These are phyloP conservation scores for Stenogyne calaminthoides DNA, from an alignment of 305 asterid genomes.

Conservation along the genomic window DNA sequence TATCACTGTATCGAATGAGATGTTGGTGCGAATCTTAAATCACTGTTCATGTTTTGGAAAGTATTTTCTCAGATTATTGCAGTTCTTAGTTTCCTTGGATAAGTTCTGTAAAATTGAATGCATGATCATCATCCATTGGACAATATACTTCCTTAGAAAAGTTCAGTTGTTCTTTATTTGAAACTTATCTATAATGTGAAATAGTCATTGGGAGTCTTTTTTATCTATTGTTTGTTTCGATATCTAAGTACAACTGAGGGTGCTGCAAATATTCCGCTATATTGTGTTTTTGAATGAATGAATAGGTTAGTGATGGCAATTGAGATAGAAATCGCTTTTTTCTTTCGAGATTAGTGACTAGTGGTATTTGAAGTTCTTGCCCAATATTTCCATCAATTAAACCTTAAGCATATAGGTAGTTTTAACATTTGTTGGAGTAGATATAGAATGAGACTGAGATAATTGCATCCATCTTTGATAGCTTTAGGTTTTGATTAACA, in stretches of 20 bases:
- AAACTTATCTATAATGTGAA: background rate
- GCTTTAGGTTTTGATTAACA: conserved; percentile 14
- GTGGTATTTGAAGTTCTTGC: conserved; percentile 14
- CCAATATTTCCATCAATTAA: background rate
- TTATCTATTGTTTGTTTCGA: background rate
- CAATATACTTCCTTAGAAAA: background rate
- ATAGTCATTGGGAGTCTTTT: background rate
- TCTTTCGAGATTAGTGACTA: background rate
- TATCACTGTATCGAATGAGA: conserved; percentile 10
- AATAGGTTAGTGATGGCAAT: conserved; percentile 6
- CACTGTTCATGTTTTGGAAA: conserved; percentile 21
- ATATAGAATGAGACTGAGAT: conserved; percentile 19
- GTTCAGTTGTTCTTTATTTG: background rate
- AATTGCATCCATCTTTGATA: conserved; percentile 30
- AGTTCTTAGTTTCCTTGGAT: background rate
- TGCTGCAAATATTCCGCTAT: background rate
- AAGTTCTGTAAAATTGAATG: background rate
- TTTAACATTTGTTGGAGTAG: background rate
- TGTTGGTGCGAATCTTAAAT: conserved; percentile 7
- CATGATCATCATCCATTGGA: background rate
- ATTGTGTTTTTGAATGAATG: background rate
- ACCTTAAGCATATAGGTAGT: background rate
- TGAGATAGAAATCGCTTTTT: background rate
- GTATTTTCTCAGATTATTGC: background rate
- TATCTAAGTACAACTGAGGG: background rate